Evolutionary conservation across 345 rosid species (phyloP), one percentile per base, ranked within the genome.

Genomic region (Lepidium sativum): DNA sequence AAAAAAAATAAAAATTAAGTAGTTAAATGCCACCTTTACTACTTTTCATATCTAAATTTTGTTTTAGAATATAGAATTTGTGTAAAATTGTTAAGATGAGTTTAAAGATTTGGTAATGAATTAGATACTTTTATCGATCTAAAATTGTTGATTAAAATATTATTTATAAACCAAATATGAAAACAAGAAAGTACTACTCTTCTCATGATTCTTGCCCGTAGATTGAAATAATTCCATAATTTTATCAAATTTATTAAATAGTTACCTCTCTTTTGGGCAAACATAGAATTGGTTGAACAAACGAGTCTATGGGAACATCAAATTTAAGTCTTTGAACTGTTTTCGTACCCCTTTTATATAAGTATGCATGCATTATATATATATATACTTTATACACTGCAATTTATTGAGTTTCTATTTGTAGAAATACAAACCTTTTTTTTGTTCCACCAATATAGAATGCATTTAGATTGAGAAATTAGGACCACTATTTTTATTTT

Each of bases 231-330:
- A 0, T 20, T 14, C 45, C 16, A 16, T 10, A 5, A 32, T 11
- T 32, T 27, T 38, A 18, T 17, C 1, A 25, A 25, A 25, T 54
- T 18, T 37, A 45, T 34, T 65, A 47, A 23, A 43, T 42, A 61
- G 48, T 58, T 52, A 42, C 72, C 38, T 72, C 62, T 9, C 64
- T 71, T 55, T 39, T 10, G 29, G 75, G 75, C 70, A 48, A 71
- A 56, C 75, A 71, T 1, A 47, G 31, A 55, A 63, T 47, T 71
- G 27, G 63, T 63, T 71, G 58, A 63, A 71, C 58, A 55, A 4
- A 38, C 39, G 56, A 25, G 59, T 20, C 34, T 10, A 31, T 38
- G 69, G 64, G 65, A 63, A 63, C 69, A 71, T 38, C 64, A 13
- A 47, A 71, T 71, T 71, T 27, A 71, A 54, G 63, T 70, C 21